Evolutionary conservation across 805 yeast species (phyloP).

Genomic region (Ogataea paradorogensis): DNA sequence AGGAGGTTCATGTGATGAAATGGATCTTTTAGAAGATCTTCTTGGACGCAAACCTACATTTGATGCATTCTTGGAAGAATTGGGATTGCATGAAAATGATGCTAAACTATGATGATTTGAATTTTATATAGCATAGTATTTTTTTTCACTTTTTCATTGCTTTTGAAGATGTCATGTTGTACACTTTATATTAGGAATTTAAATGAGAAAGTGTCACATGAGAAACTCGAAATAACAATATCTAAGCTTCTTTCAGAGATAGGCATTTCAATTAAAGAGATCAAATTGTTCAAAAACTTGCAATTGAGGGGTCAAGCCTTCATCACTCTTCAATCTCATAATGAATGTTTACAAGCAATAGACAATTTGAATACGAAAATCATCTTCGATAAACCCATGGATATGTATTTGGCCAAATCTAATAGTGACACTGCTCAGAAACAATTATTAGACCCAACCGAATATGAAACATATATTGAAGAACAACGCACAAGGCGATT

Average conservation of each 20-base stretch:
- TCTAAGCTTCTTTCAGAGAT: conserved; percentile 45
- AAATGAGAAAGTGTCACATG: conserved; percentile 62
- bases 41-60: conserved; percentile 76
- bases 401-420: conserved; percentile 40
- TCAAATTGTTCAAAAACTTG: conserved; percentile 59
- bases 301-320: conserved; percentile 82
- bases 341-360: conserved; percentile 45
- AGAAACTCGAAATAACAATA: conserved; percentile 46
- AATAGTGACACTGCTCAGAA: conserved; percentile 40
- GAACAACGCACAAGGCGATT: conserved; percentile 22
- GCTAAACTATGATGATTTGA: not conserved
- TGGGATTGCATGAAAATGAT: conserved; percentile 38
- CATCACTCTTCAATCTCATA: conserved; percentile 47
- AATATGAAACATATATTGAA: conserved; percentile 21
- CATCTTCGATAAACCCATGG: conserved; percentile 48
- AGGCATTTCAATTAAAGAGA: conserved; percentile 38
- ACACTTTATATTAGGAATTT: conserved; percentile 65
- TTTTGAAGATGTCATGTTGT: conserved; percentile 12
- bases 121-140: not conserved
- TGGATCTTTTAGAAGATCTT: conserved; percentile 59
- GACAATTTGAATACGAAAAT: conserved; percentile 39
- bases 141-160: conserved; percentile 8
- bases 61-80: conserved; percentile 67
- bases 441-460: conserved; percentile 12
- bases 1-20: conserved; percentile 74